Evolutionary conservation across 78 protist genomes (phyloP), one percentile per base, ranked within the genome.

Genomic region (Dictyostelium brefeldianum): DNA sequence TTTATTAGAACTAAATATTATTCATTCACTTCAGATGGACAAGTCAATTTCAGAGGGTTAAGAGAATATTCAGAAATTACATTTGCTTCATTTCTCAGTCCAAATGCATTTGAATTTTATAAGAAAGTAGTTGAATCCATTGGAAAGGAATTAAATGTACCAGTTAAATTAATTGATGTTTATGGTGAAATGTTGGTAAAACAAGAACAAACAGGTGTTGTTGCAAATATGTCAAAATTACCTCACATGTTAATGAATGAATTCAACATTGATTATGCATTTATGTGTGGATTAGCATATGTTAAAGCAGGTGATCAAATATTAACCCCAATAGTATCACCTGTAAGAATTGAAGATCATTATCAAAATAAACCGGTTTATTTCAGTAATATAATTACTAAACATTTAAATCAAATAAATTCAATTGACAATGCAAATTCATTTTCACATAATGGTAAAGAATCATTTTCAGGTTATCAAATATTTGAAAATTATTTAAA

Each of bases 1-100:
- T 75, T 46, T 43, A 25, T 75, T 25, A 46, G 81, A 48, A 75
- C 81, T n/a, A 75, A 75, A 29, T 75, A 75, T 25, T 75, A 75
- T 27, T 48, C 56, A 22, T 75, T 75, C 5, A 43, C 43, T n/a
- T n/a, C 73, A 9, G 62, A 75, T 75, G 81, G 81, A 11, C 48
- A 75, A 25, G 56, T 75, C 7, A 75, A 48, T 22, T 50, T 25
- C 11, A 75, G 81, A 75, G 81, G 62, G 3, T 22, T 75, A 14
- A 75, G 81, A 48, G 50, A 25, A 20, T 75, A 75, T 48, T 12
- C 22, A 75, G 64, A 75, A 75, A 48, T 75, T 10, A 14, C 6
- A 12, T 75, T 43, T 25, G 50, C 81, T 3, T 75, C 81, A 48
- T 75, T 75, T 2, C 14, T 75, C 0, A 48, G 81, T 75, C 25